A percentile compares a stretch with the other conserved stretches of the same genome.
Evolutionary conservation across 169 alveolate species (phyloP).

Genomic region (Plasmodium chabaudi): DNA sequence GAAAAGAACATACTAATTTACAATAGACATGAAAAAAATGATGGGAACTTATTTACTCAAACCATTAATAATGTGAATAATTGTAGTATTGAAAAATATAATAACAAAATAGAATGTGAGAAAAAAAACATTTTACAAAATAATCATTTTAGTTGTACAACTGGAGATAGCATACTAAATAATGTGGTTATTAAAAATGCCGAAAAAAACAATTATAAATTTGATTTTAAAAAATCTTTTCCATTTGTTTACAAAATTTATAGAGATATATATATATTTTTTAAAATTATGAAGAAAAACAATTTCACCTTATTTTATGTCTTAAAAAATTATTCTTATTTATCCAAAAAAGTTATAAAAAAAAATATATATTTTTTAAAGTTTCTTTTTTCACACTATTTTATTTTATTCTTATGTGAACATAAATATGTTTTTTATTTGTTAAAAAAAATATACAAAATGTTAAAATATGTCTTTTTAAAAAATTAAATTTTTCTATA

Average conservation of each 20-base stretch:
- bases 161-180: not conserved
- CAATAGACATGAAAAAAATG: not conserved
- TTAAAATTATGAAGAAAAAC: slow-evolving; percentile 25
- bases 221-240: slow-evolving; percentile 12
- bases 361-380: slow-evolving; percentile 42
- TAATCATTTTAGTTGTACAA: too few species aligned
- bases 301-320: slow-evolving; percentile 9
- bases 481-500: not conserved
- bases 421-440: slow-evolving; percentile 43
- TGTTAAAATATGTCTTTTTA: slow-evolving; percentile 18
- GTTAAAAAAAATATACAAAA: slow-evolving; percentile 22
- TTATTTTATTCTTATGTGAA: slow-evolving; percentile 56
- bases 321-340: not conserved
- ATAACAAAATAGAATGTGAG: not conserved
- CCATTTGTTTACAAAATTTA: slow-evolving; percentile 37
- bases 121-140: not conserved
- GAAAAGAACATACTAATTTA: not conserved
- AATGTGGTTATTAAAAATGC: too few species aligned
- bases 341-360: slow-evolving; percentile 20
- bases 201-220: not conserved
- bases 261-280: slow-evolving; percentile 33
- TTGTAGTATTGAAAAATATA: not conserved
- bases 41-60: not conserved
- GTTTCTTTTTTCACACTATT: slow-evolving; percentile 48
- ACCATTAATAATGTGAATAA: not conserved